Evolutionary conservation across 1,284 basidiomycete genomes (phyloP), one percentile per base, ranked within the genome.

Genomic region (Phlebopus sp.): DNA sequence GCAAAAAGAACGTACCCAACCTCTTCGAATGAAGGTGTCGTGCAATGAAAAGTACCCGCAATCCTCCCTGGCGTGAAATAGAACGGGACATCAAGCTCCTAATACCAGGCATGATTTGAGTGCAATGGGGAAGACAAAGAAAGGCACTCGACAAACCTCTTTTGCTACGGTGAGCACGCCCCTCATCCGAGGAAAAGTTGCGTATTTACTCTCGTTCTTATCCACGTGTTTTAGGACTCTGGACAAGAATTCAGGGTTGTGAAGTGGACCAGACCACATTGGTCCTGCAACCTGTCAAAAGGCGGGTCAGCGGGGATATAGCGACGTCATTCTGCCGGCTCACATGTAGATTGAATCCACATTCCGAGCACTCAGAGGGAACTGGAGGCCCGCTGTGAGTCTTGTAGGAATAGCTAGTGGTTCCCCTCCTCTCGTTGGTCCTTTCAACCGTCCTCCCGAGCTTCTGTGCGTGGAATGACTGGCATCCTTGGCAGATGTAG

Each of bases 191-290:
- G 80, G 59, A 21, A 79, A 76, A 0, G 97, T 99, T 18, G 85
- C 85, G 63, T 96, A 97, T 43, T 75, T 77, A 27, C 72, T 70
- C 49, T 75, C 60, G 51, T 82, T 79, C 13, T 60, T 68, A 54
- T 89, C 79, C 7, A 97, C 72, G 57, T 92, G 87, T 21, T 78
- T 71, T n/a, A 98, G 71, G 7, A 96, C 82, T 52, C 82, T 80
- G 9, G 71, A 64, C 23, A 92, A 79, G 59, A 98, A 99, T 0
- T 71, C 73, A 1, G 71, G 61, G 61, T 95, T 81, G 60, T 99
- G 96, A 18, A 99, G 71, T 0, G 87, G 80, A 1, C 89, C 95
- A 13, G 90, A 82, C 96, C 96, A 99, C 90, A 99, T 95, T 0
- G 96, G 96, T 0, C 96, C 96, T 17, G 90, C 92, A 23, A 94